Evolutionary conservation across 768 basidiomycete species (phyloP).

Genomic region (Strobilomyces echinocephalus): DNA sequence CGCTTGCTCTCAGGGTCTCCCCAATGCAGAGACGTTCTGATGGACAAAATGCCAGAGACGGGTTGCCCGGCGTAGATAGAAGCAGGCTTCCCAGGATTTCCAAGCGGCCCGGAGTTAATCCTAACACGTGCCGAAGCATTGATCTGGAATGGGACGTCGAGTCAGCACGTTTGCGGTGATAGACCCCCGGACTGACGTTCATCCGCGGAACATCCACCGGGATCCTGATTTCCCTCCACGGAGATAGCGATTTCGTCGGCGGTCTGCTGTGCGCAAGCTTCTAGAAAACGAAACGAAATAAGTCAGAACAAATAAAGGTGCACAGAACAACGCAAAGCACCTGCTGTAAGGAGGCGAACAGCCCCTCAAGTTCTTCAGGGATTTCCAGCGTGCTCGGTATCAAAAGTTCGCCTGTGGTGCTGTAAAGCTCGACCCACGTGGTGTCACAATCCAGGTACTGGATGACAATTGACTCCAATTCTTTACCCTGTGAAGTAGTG

Average conservation of each 20-base stretch:
- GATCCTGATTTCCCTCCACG: constrained; percentile 75
- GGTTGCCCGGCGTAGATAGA: constrained; percentile 85
- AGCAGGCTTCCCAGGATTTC: constrained; percentile 28
- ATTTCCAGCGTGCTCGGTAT: constrained; percentile 42
- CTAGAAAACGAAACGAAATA: constrained; percentile 23
- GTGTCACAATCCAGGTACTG: constrained; percentile 59
- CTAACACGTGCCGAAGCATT: constrained; percentile 55
- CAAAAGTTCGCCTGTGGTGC: constrained; percentile 62
- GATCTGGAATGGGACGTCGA: constrained; percentile 43
- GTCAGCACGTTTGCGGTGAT: neutral
- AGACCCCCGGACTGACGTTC: constrained; percentile 50
- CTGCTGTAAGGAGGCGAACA: constrained; percentile 28
- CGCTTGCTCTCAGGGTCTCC: constrained; percentile 42
- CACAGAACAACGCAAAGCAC: constrained; percentile 22
- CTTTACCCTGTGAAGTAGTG: constrained; percentile 35
- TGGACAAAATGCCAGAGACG: constrained; percentile 59
- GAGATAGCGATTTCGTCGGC: constrained; percentile 29
- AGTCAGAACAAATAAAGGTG: constrained; percentile 25
- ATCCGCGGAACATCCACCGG: constrained; percentile 83
- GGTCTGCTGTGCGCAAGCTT: constrained; percentile 39
- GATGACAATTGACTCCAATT: constrained; percentile 46
- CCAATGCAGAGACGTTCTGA: constrained; percentile 80
- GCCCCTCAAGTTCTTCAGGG: constrained; percentile 25
- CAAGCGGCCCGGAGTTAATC: constrained; percentile 43
- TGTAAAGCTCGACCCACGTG: constrained; percentile 66